Conservation (phyloP, 176 grass and related monocot genomes). For the Avena sativa region DNA sequence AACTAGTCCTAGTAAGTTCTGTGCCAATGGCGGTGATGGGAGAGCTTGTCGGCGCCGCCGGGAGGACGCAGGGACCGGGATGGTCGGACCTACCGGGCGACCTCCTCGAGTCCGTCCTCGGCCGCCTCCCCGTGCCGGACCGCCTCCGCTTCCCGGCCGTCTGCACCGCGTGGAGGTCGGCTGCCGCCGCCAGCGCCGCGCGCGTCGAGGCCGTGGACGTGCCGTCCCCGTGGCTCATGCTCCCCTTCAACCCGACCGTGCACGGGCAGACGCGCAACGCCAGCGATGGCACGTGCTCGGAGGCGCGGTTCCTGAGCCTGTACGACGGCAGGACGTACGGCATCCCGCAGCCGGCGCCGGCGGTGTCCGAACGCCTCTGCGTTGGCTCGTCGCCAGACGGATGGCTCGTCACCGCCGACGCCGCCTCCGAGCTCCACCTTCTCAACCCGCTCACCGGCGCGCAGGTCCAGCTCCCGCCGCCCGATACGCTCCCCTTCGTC, state of each 20-base stretch:
- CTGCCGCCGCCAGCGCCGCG: not conserved
- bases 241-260: slow-evolving; percentile 40
- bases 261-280: not conserved
- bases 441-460: slow-evolving; percentile 53
- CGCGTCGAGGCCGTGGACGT: not conserved
- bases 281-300: not conserved
- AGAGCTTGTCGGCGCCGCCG: not conserved
- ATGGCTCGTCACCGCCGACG: slow-evolving; percentile 61
- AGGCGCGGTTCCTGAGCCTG: slow-evolving; percentile 55
- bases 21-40: slow-evolving; percentile 19
- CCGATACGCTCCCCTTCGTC: slow-evolving; percentile 57
- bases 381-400: slow-evolving; percentile 49
- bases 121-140: slow-evolving; percentile 47
- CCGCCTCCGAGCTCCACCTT: slow-evolving; percentile 48
- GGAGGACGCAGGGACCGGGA: not conserved
- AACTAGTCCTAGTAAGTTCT: not conserved
- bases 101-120: slow-evolving; percentile 46
- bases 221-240: slow-evolving; percentile 65
- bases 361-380: slow-evolving; percentile 33
- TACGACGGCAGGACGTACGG: slow-evolving; percentile 45
- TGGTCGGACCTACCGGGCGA: slow-evolving; percentile 47
- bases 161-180: slow-evolving; percentile 50
- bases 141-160: slow-evolving; percentile 53
- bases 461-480: slow-evolving; percentile 48
- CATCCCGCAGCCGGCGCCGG: slow-evolving; percentile 43